These are phyloP conservation scores for Schoenoplectus triqueter DNA, from an alignment of 202 grass and related monocot species.

Conservation along the genomic window DNA sequence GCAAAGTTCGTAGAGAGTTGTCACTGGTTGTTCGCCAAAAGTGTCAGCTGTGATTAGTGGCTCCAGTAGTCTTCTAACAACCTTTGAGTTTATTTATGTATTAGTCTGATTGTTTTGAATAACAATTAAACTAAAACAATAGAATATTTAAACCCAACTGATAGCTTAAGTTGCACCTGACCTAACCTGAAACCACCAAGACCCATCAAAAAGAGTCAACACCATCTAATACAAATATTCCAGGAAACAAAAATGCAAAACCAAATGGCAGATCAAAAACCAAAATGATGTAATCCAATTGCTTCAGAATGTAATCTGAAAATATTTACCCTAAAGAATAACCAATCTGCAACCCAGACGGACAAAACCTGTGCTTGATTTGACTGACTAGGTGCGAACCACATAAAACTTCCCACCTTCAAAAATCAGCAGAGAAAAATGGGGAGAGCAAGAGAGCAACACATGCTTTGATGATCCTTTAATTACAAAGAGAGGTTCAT, in stretches of 20 bases:
- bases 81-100: constrained; percentile 41
- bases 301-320: neutral
- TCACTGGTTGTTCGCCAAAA: constrained; percentile 74
- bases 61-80: constrained; percentile 70
- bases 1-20: constrained; percentile 64
- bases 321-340: neutral
- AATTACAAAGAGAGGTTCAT: neutral
- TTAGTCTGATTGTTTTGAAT: neutral
- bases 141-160: neutral
- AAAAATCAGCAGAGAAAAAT: neutral
- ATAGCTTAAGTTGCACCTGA: neutral
- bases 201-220: neutral
- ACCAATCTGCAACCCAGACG: neutral
- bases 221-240: neutral
- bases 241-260: neutral
- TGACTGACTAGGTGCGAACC: neutral
- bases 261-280: neutral
- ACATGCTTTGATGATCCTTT: neutral
- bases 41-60: constrained; percentile 77
- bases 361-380: neutral
- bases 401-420: neutral
- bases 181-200: neutral
- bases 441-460: neutral
- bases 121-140: neutral
- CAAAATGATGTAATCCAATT: neutral